Base-by-base conservation (phyloP, 2,329 filamentous ascomycete species). In the Westerdykella ornata region DNA sequence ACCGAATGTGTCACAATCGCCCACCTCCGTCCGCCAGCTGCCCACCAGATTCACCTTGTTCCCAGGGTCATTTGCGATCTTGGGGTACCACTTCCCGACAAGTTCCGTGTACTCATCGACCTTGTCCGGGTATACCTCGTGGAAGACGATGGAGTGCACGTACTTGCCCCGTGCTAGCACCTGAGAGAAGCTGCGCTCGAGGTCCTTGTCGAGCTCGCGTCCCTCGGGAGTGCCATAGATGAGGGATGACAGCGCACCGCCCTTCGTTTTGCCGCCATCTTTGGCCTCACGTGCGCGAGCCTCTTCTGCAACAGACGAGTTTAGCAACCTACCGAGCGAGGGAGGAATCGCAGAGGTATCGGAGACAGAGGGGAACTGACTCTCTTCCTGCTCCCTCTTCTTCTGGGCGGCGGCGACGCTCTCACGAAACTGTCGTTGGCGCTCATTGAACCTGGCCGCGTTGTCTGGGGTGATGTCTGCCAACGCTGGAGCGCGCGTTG, bases 201-300 rank as follows among this genome's bases (percentile, higher is more conserved):
- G 90, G 70, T 97, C 90, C 50, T 86, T 85, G 61, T 98, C 92
- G 65, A 96, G 80, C 71, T 95, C 85, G 47, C 89, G 82, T 22
- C 89, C 92, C 69, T 97, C 90, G 61, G 92, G 88, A 12, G 92
- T 98, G 59, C 92, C 92, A 69, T 98, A 97, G 63, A 98, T 94
- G 54, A 98, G 79, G 55, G 84, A 90, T 28, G 85, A 84, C 44
- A 98, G 69, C 30, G 85, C 80, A 13, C 71, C 70, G 79, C 84
- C 47, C 55, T 80, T 76, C 63, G 82, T 85, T 42, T 76, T 71
- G 38, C 80, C 75, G 42, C 72, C 73, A 48, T 75, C 72, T 47
- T 74, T 72, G 20, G 66, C 68, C 58, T 85, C 78, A 48, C 77
- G 74, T 56, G 74, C 70, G 56, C 75, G 74, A 67, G 80, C 74